Evolutionary conservation across 164 flowering plant species (phyloP).

Genomic region (Magnolia kwangsiensis): DNA sequence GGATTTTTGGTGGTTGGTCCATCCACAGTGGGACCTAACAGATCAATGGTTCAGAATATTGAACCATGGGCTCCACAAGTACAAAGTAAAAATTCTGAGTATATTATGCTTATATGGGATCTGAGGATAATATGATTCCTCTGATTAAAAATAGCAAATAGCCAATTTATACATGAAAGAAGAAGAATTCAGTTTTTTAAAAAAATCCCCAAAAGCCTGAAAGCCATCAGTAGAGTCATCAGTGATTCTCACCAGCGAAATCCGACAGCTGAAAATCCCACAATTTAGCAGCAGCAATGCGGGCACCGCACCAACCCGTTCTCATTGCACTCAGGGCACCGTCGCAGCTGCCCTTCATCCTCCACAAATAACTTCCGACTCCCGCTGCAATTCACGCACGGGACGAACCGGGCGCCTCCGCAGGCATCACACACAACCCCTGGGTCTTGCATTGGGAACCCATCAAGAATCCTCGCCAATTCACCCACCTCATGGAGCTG

Average conservation of each 20-base stretch:
- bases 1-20: background rate
- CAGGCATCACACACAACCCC: constrained; percentile 57
- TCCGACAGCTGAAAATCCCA: background rate
- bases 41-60: background rate
- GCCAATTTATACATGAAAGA: background rate
- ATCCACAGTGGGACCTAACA: background rate
- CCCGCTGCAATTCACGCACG: constrained; percentile 72
- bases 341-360: constrained; percentile 45
- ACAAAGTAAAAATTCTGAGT: too few species aligned
- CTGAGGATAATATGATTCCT: too few species aligned
- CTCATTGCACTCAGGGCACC: constrained; percentile 80
- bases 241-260: constrained; percentile 7
- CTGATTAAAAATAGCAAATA: background rate
- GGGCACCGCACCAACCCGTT: constrained; percentile 89
- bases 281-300: constrained; percentile 46
- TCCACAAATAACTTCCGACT: constrained; percentile 77
- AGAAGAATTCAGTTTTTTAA: constrained; percentile 13
- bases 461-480: constrained; percentile 56
- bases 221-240: background rate
- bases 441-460: constrained; percentile 42
- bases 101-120: too few species aligned
- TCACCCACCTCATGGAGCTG: constrained; percentile 74
- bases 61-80: too few species aligned
- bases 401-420: constrained; percentile 86
- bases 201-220: background rate